Base-by-base conservation (phyloP, 345 rosid species). In the Theobroma cacao region DNA sequence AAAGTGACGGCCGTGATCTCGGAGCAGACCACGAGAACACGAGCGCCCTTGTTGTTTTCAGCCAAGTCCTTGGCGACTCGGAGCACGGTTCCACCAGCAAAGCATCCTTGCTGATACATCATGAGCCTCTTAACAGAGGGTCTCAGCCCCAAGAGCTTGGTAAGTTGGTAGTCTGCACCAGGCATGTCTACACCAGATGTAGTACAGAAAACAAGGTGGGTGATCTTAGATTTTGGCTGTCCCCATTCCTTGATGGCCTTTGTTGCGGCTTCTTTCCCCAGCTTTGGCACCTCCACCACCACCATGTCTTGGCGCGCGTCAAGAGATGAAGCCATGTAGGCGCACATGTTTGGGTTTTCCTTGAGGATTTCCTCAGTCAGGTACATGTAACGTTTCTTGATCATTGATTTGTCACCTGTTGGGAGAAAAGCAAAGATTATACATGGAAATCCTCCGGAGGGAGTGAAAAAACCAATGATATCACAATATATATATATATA, bases 121-220 rank as follows among this genome's bases (percentile, higher is more conserved):
- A 93, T 90, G 75, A 89, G 78, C 48, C 93, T 91, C 80, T 93
- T 91, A 5, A 93, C 94, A 1, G 94, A 91, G 15, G 95, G 91
- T 7, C 92, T 87, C 10, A 93, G 94, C 7, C 98, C 97, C 10
- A 91, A 84, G 20, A 93, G 93, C 83, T 93, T 93, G 14, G 96
- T 91, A 75, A 93, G 94, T 82, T 91, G 96, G 88, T 91, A 93
- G 83, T 93, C 98, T 1, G 98, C 98, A 1, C 97, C 98, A 17
- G 98, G 96, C 98, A 93, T 93, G 89, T 93, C 98, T 0, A 91
- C 97, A 0, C 98, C 96, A 0, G 94, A 89, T 3, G 98, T 90
- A 13, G 98, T 93, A 80, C 98, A 93, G 83, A 93, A 93, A 77
- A 93, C 85, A 2, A 93, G 84, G 26, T 93, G 98, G 20, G 98